Base-by-base conservation (phyloP, 2,329 filamentous ascomycete genomes). In the Alternaria alternata region DNA sequence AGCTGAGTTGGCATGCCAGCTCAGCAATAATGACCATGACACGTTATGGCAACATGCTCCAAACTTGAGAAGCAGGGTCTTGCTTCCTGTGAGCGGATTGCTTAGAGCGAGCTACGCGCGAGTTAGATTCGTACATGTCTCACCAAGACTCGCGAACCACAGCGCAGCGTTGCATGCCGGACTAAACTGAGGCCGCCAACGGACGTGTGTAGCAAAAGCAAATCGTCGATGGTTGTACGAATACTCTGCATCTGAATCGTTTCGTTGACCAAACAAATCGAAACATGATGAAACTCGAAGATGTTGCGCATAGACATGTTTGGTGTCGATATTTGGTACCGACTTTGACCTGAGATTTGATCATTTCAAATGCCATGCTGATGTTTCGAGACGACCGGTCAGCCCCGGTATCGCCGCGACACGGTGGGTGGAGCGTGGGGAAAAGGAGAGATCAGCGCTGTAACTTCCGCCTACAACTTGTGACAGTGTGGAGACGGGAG, bases 401-500 rank as follows among this genome's bases (percentile, higher is more conserved):
- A 28, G 22, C 22, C 38, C 52, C 52, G 44, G 41, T 51, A 53
- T 54, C 53, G 53, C 59, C 51, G 30, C 24, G 32, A 42, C 54
- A 28, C 46, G 20, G 44, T 41, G 38, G 38, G 46, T 59, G 54
- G 57, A 63, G 57, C 51, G 52, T 64, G 67, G 62, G 61, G 62
- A 57, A 60, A 34, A 38, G 43, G 54, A 56, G 56, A 58, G 64
- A 68, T 69, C 65, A 58, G 60, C 69, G 58, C 41, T 56, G 62
- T 48, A 49, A 61, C 55, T 62, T 39, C 57, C 61, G 48, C 42
- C 28, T 58, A 65, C 44, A 47, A 57, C 44, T 28, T 54, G 38
- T 57, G 59, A 66, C 57, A 62, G 43, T 60, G 63, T 66, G 69
- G 69, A 57, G 64, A 62, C 18, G 51, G 49, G n/a, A 36, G 42